phyloP scores from a whole-genome alignment of 2,329 filamentous ascomycete genomes.

The Drechslerella stenobrocha region DNA sequence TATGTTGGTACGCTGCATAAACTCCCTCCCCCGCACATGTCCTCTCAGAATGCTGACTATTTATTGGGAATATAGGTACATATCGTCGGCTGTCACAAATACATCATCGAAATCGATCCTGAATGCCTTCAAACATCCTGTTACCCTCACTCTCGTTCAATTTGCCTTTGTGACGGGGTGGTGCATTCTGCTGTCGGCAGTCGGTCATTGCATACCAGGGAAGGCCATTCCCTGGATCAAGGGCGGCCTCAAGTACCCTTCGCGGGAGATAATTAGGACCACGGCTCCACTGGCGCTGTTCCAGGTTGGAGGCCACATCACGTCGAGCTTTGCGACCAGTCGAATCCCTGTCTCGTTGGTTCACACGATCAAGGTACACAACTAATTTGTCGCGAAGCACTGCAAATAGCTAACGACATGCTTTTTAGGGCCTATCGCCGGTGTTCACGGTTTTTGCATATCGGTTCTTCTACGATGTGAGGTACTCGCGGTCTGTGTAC shows the following conservation, averaged over 20 bases:
- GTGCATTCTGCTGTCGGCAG: slow-evolving; percentile 77
- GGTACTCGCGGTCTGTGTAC: slow-evolving; percentile 84
- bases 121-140: slow-evolving; percentile 94
- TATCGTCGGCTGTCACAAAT: slow-evolving; percentile 92
- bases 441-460: slow-evolving; percentile 95
- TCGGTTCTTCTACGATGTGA: slow-evolving; percentile 82
- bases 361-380: slow-evolving; percentile 79
- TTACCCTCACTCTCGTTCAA: slow-evolving; percentile 92
- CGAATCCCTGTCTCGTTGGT: slow-evolving; percentile 96
- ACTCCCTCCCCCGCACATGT: neutral
- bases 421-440: slow-evolving; percentile 72
- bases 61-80: slow-evolving; percentile 65
- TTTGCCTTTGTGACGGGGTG: slow-evolving; percentile 89
- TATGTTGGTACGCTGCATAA: slow-evolving; percentile 34
- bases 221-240: slow-evolving; percentile 75
- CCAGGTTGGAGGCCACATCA: slow-evolving; percentile 87
- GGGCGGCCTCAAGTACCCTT: slow-evolving; percentile 79
- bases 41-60: slow-evolving; percentile 51
- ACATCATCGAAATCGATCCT: slow-evolving; percentile 97
- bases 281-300: slow-evolving; percentile 91
- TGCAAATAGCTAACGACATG: slow-evolving; percentile 11
- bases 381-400: too few relatives aligned
- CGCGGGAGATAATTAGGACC: slow-evolving; percentile 76
- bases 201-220: slow-evolving; percentile 71
- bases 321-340: slow-evolving; percentile 90